These are phyloP conservation scores for Rhodocollybia butyracea DNA, from an alignment of 768 basidiomycete genomes.

Conservation along the genomic window DNA sequence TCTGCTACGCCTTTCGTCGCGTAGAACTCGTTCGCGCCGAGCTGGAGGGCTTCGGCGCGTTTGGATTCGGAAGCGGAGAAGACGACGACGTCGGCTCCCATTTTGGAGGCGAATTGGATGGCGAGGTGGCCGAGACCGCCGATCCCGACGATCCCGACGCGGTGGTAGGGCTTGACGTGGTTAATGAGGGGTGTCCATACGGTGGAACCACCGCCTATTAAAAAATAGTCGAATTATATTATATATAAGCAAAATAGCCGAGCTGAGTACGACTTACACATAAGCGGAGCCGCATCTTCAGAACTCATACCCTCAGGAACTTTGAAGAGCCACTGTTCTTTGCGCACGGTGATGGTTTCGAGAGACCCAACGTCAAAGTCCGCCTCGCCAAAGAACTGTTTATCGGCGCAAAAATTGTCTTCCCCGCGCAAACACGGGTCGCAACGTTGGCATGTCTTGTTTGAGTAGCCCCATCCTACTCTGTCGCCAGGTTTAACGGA, in stretches of 20 bases:
- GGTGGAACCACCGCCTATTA: slow-evolving; percentile 26
- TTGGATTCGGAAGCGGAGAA: slow-evolving; percentile 28
- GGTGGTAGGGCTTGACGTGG: slow-evolving; percentile 21
- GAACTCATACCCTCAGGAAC: slow-evolving; percentile 25
- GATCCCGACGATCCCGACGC: slow-evolving; percentile 29
- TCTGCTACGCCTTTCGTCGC: slow-evolving; percentile 19
- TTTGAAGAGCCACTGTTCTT: slow-evolving; percentile 27
- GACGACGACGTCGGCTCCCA: slow-evolving; percentile 35
- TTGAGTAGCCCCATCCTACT: slow-evolving; percentile 32
- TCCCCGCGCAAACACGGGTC: slow-evolving; percentile 28
- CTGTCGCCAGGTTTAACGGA: slow-evolving; percentile 23
- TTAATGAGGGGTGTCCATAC: slow-evolving; percentile 22
- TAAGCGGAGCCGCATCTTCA: slow-evolving; percentile 28
- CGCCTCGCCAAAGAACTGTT: neutral
- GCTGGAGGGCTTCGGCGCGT: slow-evolving; percentile 23
- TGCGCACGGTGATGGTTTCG: slow-evolving; percentile 27
- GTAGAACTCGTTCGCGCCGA: slow-evolving; percentile 31
- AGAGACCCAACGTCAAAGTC: slow-evolving; percentile 31
- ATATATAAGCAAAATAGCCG: neutral
- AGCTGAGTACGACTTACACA: slow-evolving; percentile 30
- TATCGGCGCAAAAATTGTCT: slow-evolving; percentile 22
- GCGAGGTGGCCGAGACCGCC: slow-evolving; percentile 34
- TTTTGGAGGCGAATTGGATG: slow-evolving; percentile 33
- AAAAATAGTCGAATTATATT: neutral
- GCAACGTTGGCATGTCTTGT: slow-evolving; percentile 26